Base-by-base conservation (phyloP, 2,329 filamentous ascomycete species). In the Coniella lustricola region DNA sequence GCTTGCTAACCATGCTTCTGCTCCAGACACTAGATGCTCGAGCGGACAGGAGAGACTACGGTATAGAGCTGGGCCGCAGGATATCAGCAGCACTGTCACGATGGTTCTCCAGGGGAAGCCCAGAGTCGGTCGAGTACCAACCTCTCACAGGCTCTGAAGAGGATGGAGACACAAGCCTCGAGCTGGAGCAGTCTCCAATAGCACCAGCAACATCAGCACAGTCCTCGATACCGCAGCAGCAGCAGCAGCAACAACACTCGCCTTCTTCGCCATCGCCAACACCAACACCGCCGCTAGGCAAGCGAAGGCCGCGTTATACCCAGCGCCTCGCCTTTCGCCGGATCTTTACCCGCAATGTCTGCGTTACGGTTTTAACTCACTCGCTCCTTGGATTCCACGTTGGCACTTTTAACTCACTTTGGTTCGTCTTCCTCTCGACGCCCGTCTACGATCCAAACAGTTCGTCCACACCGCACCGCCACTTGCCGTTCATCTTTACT, bases 371-470 rank as follows among this genome's bases (percentile, higher is more conserved):
- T 3, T 54, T 82, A n/a, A 75, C 77, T 8, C 82, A 86, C 55
- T 84, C 84, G 56, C 74, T 89, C 50, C 75, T 89, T 41, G 78
- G 81, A 16, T 78, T 88, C 55, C 86, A 90, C 64, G 73, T 88
- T 57, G 84, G 82, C 51, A 83, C 85, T 22, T 90, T 89, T 69
- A 85, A 87, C 60, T 78, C 84, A 2, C 76, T 90, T 38, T 87
- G 83, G 70, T 86, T 87, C 52, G 74, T 88, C 44, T 90, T 90
- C 64, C 73, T 90, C 39, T 87, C 86, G 1, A 85, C 84, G 0
- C 82, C 84, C 0, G 81, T 83, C 4, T 79, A 72, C 53, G 65
- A 73, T 56, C 69, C 73, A 0, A 35, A 57, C 10, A 54, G 63
- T 0, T 65, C 66, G 0, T 47, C 62, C 2, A 57, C 62, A 1